These are phyloP conservation scores for Psilocybe mexicana DNA, from an alignment of 1,284 basidiomycete genomes.

Conservation along the genomic window DNA sequence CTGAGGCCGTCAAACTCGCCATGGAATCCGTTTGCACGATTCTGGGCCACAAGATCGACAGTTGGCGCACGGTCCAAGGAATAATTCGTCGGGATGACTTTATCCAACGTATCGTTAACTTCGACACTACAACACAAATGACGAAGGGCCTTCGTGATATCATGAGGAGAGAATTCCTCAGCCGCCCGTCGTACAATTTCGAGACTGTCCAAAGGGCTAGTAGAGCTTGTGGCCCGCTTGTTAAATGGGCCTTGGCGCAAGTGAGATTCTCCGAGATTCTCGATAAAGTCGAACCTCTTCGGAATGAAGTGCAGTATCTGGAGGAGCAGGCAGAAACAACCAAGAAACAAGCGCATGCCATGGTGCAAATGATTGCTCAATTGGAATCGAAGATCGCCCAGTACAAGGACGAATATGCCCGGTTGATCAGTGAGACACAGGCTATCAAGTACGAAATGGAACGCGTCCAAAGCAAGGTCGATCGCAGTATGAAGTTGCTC, in stretches of 20 bases:
- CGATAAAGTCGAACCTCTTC: slow-evolving; percentile 95
- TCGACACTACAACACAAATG: slow-evolving; percentile 92
- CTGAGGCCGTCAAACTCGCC: slow-evolving; percentile 95
- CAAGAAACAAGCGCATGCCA: slow-evolving; percentile 88
- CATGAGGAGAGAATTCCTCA: slow-evolving; percentile 95
- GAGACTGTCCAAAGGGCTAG: slow-evolving; percentile 95
- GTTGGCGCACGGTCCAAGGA: slow-evolving; percentile 95
- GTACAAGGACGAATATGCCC: slow-evolving; percentile 98
- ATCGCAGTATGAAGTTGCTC: slow-evolving; percentile 94
- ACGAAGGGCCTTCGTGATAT: slow-evolving; percentile 86
- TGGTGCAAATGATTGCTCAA: slow-evolving; percentile 91
- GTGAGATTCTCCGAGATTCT: slow-evolving; percentile 97
- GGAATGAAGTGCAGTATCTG: slow-evolving; percentile 93
- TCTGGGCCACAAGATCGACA: slow-evolving; percentile 96
- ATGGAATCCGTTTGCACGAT: slow-evolving; percentile 99
- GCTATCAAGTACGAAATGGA: slow-evolving; percentile 99
- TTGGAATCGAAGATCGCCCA: slow-evolving; percentile 90
- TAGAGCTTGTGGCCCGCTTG: slow-evolving; percentile 96
- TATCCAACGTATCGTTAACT: slow-evolving; percentile 95
- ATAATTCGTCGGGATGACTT: slow-evolving; percentile 98
- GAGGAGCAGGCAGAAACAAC: slow-evolving; percentile 92
- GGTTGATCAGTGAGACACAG: slow-evolving; percentile 96
- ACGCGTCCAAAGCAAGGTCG: slow-evolving; percentile 94
- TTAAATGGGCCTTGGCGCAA: slow-evolving; percentile 98
- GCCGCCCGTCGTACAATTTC: slow-evolving; percentile 91